Conservation (phyloP, 208 protist genomes). For the Acanthamoeba lenticulata region DNA sequence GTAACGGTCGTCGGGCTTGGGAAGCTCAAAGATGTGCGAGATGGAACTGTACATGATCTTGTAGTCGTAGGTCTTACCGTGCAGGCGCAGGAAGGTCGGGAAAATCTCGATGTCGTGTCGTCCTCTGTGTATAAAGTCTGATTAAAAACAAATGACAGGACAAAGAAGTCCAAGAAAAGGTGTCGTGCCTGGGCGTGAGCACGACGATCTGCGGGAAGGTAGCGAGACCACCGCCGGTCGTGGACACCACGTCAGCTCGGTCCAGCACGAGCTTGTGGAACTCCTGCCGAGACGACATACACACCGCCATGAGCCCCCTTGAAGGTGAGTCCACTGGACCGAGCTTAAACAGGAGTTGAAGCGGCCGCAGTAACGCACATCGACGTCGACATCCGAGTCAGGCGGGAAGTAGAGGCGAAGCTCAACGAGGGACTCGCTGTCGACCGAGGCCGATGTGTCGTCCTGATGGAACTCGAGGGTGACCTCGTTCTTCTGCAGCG, state of each 20-base stretch:
- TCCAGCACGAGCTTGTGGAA: slow-evolving; percentile 72
- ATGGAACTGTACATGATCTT: slow-evolving; percentile 80
- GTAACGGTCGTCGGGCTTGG: slow-evolving; percentile 70
- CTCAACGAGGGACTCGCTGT: slow-evolving; percentile 72
- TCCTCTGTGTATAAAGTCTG: slow-evolving; percentile 71
- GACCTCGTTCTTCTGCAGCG: slow-evolving; percentile 72
- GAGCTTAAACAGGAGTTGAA: neutral
- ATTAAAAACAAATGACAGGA: too few species aligned
- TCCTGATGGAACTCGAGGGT: slow-evolving; percentile 76
- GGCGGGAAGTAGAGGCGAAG: slow-evolving; percentile 75
- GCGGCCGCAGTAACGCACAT: neutral
- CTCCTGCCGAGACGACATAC: neutral
- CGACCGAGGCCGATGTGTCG: slow-evolving; percentile 72
- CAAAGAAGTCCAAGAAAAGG: neutral
- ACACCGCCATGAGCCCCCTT: neutral
- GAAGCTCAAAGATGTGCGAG: slow-evolving; percentile 76
- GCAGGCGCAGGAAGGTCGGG: slow-evolving; percentile 75
- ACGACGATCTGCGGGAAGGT: slow-evolving; percentile 70
- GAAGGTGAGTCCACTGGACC: too few species aligned
- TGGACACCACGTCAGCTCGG: slow-evolving; percentile 71
- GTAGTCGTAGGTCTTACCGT: slow-evolving; percentile 84
- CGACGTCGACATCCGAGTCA: slow-evolving; percentile 49
- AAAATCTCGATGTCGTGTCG: slow-evolving; percentile 85
- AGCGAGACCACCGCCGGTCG: slow-evolving; percentile 73
- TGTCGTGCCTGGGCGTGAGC: slow-evolving; percentile 34